Conservation (phyloP, 352 stramenopile genomes). For the Phytophthora gonapodyides region DNA sequence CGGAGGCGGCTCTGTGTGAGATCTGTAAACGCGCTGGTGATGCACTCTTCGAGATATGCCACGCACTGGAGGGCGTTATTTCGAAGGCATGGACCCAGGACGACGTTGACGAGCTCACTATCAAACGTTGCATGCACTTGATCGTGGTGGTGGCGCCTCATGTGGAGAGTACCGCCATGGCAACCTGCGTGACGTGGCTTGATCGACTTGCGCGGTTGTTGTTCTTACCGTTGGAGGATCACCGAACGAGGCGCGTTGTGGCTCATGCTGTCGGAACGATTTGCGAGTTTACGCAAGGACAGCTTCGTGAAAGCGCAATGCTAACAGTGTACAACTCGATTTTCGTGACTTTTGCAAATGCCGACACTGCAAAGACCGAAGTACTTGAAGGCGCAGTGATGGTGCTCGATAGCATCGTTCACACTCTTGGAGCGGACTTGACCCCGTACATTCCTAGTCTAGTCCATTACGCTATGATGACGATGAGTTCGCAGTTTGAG, state of each 20-base stretch:
- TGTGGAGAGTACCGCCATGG: slow-evolving; percentile 35
- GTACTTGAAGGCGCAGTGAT: slow-evolving; percentile 50
- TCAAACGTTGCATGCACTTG: slow-evolving; percentile 60
- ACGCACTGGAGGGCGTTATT: slow-evolving; percentile 41
- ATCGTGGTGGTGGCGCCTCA: slow-evolving; percentile 45
- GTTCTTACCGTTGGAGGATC: slow-evolving; percentile 26
- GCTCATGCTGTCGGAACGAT: slow-evolving; percentile 54
- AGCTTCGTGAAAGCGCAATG: slow-evolving; percentile 47
- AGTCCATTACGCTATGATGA: slow-evolving; percentile 69
- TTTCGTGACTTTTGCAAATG: slow-evolving; percentile 42
- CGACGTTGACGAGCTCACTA: slow-evolving; percentile 31
- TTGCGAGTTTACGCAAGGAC: slow-evolving; percentile 38
- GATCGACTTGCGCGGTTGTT: slow-evolving; percentile 34
- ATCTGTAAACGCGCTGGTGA: slow-evolving; percentile 45
- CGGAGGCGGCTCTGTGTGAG: slow-evolving; percentile 41
- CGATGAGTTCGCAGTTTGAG: slow-evolving; percentile 56
- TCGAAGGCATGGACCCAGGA: slow-evolving; percentile 40
- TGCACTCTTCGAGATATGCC: slow-evolving; percentile 42
- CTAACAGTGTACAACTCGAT: slow-evolving; percentile 53
- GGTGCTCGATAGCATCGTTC: slow-evolving; percentile 62
- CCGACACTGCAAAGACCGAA: slow-evolving; percentile 13
- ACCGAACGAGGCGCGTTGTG: slow-evolving; percentile 37
- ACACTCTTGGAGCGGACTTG: slow-evolving; percentile 36
- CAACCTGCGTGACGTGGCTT: slow-evolving; percentile 54
- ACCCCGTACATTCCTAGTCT: slow-evolving; percentile 70